Conservation (phyloP, 108 stramenopile genomes). For the Asterionellopsis glacialis region DNA sequence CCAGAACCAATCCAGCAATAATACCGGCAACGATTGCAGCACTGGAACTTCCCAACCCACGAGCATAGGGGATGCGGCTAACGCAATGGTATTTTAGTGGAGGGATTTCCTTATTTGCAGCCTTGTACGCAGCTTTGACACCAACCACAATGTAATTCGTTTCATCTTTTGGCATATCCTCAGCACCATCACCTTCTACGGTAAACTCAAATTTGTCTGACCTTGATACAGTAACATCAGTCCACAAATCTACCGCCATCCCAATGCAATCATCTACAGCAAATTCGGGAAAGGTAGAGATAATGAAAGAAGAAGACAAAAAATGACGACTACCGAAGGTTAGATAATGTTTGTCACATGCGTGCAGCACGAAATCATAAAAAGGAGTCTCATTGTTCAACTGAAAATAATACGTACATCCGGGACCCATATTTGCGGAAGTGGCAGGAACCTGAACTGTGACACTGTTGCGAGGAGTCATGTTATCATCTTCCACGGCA, state of each 20-base stretch:
- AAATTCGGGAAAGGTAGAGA: slow-evolving; percentile 4
- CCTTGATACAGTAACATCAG: slow-evolving; percentile 90
- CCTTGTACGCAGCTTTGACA: slow-evolving; percentile 89
- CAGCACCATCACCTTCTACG: slow-evolving; percentile 85
- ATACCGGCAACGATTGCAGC: slow-evolving; percentile 98
- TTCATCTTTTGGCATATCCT: slow-evolving; percentile 84
- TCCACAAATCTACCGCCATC: slow-evolving; percentile 98
- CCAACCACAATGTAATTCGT: slow-evolving; percentile 90
- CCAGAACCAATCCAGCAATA: slow-evolving; percentile 94
- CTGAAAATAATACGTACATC: slow-evolving; percentile 55
- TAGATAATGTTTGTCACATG: background rate
- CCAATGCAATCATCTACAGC: slow-evolving; percentile 90
- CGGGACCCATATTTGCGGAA: slow-evolving; percentile 97
- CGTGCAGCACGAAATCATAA: background rate
- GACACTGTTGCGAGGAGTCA: slow-evolving; percentile 69
- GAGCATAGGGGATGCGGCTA: slow-evolving; percentile 92
- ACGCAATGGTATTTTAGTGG: slow-evolving; percentile 86
- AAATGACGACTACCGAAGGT: background rate
- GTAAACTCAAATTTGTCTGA: slow-evolving; percentile 89
- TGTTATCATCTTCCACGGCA: slow-evolving; percentile 82
- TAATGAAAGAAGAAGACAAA: background rate
- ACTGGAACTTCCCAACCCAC: slow-evolving; percentile 93
- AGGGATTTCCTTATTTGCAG: slow-evolving; percentile 92
- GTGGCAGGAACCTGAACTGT: slow-evolving; percentile 98
- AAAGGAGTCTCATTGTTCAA: background rate